phyloP scores from a whole-genome alignment of 441 rosid genomes.

The Lepidium campestre region DNA sequence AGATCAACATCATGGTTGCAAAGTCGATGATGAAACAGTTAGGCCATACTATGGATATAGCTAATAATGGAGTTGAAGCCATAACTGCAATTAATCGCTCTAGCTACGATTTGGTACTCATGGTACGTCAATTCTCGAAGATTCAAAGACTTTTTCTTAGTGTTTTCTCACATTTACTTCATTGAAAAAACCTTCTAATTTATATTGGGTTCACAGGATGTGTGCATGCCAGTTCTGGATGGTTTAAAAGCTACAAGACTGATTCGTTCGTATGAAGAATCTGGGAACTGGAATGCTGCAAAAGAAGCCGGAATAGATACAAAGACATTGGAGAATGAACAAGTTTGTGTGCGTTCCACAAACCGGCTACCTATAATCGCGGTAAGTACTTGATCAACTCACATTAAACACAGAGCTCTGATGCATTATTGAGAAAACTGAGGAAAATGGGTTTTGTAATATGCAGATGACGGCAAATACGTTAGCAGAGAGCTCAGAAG shows the following conservation, averaged over 20 bases:
- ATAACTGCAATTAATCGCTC: constrained; percentile 47
- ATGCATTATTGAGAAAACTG: constrained; percentile 22
- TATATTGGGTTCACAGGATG: constrained; percentile 58
- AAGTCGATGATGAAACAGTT: constrained; percentile 81
- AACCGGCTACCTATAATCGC: constrained; percentile 75
- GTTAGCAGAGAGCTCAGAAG: constrained; percentile 82
- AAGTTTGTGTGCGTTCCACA: constrained; percentile 15
- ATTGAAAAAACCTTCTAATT: constrained; percentile 56
- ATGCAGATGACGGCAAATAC: constrained; percentile 98
- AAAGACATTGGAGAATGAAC: constrained; percentile 10
- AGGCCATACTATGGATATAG: constrained; percentile 69
- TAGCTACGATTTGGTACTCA: constrained; percentile 67
- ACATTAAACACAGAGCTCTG: constrained; percentile 48
- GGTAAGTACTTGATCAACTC: constrained; percentile 33
- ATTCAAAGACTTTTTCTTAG: not conserved
- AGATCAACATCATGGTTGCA: constrained; percentile 80
- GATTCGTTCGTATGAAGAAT: constrained; percentile 83
- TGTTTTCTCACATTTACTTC: constrained; percentile 13
- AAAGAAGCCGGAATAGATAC: constrained; percentile 57
- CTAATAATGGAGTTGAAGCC: constrained; percentile 83
- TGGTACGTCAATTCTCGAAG: constrained; percentile 47
- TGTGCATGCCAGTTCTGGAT: constrained; percentile 92
- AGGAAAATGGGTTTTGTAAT: constrained; percentile 17
- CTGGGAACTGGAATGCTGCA: constrained; percentile 86
- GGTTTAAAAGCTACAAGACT: constrained; percentile 88